phyloP scores from a whole-genome alignment of 2,329 filamentous ascomycete species.

The Sclerotinia sclerotiorum region DNA sequence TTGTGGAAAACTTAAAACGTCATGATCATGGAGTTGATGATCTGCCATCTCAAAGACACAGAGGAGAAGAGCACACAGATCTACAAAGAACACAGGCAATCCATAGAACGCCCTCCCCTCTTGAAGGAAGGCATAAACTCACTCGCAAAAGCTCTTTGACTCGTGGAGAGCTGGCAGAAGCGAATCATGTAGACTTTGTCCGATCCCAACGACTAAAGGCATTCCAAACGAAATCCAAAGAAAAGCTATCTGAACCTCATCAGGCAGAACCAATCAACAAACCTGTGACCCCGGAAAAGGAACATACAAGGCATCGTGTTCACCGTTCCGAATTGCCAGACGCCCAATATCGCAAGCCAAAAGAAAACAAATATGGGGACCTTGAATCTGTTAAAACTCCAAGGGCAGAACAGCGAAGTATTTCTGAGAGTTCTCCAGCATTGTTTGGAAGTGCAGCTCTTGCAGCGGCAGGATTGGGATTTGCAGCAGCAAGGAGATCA shows the following conservation, averaged over 20 bases:
- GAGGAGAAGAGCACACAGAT: constrained; percentile 28
- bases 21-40: constrained; percentile 23
- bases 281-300: constrained; percentile 22
- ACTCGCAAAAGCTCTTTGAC: constrained; percentile 28
- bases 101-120: constrained; percentile 25
- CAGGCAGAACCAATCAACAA: constrained; percentile 30
- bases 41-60: constrained; percentile 28
- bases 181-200: constrained; percentile 23
- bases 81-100: constrained; percentile 32
- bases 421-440: constrained; percentile 28
- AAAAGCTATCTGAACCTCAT: constrained; percentile 30
- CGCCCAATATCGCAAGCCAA: constrained; percentile 28
- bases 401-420: constrained; percentile 32
- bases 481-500: constrained; percentile 37
- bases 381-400: constrained; percentile 32
- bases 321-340: constrained; percentile 34
- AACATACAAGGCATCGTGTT: constrained; percentile 33
- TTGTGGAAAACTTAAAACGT: constrained; percentile 25
- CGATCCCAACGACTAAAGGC: constrained; percentile 28
- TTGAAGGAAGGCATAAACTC: constrained; percentile 13
- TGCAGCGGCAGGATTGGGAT: constrained; percentile 35
- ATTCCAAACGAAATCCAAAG: constrained; percentile 24
- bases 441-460: constrained; percentile 34
- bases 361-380: constrained; percentile 36
- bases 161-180: constrained; percentile 22